Evolutionary conservation across 2,329 filamentous ascomycete genomes (phyloP).

Genomic region (Aureobasidium sp.): DNA sequence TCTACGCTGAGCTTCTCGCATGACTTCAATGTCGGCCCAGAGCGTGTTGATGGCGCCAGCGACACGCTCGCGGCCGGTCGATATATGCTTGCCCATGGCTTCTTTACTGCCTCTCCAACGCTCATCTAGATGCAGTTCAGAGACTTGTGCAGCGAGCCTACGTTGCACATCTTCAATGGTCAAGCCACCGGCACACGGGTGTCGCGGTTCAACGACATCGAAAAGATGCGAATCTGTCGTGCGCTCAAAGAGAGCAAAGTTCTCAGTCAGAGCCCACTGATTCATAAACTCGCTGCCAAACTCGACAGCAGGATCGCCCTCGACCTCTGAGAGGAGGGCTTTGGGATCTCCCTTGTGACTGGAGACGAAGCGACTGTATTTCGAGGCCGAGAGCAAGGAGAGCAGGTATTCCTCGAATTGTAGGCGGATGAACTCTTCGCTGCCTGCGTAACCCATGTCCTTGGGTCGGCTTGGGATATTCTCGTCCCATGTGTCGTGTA

Average conservation of each 20-base stretch:
- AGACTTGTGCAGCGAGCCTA: conserved; percentile 81
- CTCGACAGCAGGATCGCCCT: conserved; percentile 78
- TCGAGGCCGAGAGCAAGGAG: conserved; percentile 77
- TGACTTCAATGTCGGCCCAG: conserved; percentile 81
- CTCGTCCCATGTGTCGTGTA: conserved; percentile 96
- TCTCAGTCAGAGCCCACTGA: conserved; percentile 82
- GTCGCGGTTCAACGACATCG: conserved; percentile 85
- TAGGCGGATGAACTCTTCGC: conserved; percentile 92
- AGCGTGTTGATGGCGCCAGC: conserved; percentile 79
- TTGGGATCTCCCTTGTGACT: conserved; percentile 48
- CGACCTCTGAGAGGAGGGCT: conserved; percentile 53
- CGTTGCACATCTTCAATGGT: conserved; percentile 93
- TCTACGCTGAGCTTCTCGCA: conserved; percentile 66
- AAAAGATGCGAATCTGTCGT: conserved; percentile 75
- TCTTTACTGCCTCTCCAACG: conserved; percentile 77
- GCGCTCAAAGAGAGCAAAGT: conserved; percentile 80
- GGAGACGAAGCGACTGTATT: conserved; percentile 60
- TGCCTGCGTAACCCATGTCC: conserved; percentile 88
- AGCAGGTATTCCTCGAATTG: conserved; percentile 97
- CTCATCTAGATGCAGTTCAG: conserved; percentile 90
- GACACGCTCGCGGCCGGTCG: conserved; percentile 80
- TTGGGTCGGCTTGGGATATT: conserved; percentile 82
- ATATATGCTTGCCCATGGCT: conserved; percentile 80
- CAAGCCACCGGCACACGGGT: conserved; percentile 87
- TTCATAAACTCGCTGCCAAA: conserved; percentile 80